A percentile compares a stretch with the other conserved stretches of the same genome.
phyloP scores from a whole-genome alignment of 139 green algal species.

The Pseudopediastrum boryanum region DNA sequence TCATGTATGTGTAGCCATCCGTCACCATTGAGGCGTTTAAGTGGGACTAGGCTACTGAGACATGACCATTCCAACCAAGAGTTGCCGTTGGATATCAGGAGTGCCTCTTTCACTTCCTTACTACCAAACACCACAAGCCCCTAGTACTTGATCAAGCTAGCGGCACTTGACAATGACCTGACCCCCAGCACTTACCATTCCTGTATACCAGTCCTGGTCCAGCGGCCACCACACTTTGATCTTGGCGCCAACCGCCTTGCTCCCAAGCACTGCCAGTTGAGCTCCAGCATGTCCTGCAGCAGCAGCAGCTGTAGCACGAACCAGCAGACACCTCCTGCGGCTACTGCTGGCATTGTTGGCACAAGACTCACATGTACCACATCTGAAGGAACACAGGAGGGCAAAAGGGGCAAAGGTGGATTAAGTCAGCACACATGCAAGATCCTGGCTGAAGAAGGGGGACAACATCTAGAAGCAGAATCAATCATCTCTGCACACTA shows the following conservation, averaged over 20 bases:
- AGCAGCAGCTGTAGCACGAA: slow-evolving; percentile 72
- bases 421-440: background rate
- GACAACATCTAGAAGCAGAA: too few species aligned
- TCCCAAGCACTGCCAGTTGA: slow-evolving; percentile 68
- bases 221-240: slow-evolving; percentile 62
- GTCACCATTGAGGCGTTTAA: too few species aligned
- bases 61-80: too few species aligned
- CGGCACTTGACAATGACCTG: too few species aligned
- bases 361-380: slow-evolving; percentile 43
- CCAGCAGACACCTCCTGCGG: slow-evolving; percentile 69
- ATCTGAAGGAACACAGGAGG: slow-evolving; percentile 18
- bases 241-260: slow-evolving; percentile 67
- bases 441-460: background rate
- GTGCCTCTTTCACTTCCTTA: too few species aligned
- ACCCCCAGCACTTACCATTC: slow-evolving; percentile 53
- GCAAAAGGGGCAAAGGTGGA: background rate
- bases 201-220: slow-evolving; percentile 57
- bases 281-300: slow-evolving; percentile 52
- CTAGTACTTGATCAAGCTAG: too few species aligned
- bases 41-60: too few species aligned
- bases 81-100: too few species aligned
- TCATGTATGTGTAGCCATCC: too few species aligned
- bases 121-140: too few species aligned
- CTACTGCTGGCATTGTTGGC: slow-evolving; percentile 22
- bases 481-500: too few species aligned